Evolutionary conservation across 2,329 filamentous ascomycete species (phyloP), one percentile per base, ranked within the genome.

Genomic region (Thelonectria rubi): DNA sequence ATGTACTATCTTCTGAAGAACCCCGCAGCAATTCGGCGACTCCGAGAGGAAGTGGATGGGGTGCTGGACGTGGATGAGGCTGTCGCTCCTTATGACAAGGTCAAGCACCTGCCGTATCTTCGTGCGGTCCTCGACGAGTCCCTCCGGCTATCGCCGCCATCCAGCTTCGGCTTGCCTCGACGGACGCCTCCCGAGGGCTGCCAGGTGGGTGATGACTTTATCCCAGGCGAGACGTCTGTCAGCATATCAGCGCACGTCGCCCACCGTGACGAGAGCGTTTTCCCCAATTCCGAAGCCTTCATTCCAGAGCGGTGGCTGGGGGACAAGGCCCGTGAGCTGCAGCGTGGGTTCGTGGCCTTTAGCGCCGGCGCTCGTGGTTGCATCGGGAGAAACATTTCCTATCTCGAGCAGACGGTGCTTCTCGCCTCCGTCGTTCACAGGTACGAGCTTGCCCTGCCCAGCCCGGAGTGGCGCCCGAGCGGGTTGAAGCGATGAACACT

Each of bases 91-190:
- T 85, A 83, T 62, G 80, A 83, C 30, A 83, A 82, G 50, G 76
- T 84, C 55, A 80, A 81, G 60, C 75, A 84, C 58, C 73, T 85
- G 0, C 81, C 82, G 0, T 86, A 84, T 68, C 80, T 86, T 6
- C 78, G 79, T 26, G 83, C 81, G 3, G 83, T 79, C 60, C 71
- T 85, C n/a, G 82, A 86, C 63, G 84, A 86, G 60, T 75, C 73
- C 0, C 64, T 80, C 20, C 75, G 79, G 1, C 64, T 80, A 10
- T 55, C 59, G 1, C 72, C 62, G 60, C 75, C 58, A 60, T 76
- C 59, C 58, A 72, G 53, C 51, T 75, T 48, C 43, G 74, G 50
- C 34, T 66, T 66, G 51, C 74, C 49, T 59, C 73, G 52, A 43
- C 72, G 17, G 55, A 77, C 45, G 34, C 75, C 57, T 48, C 65